These are phyloP conservation scores for Mycena olivaceomarginata DNA, from an alignment of 768 basidiomycete genomes.

Conservation along the genomic window DNA sequence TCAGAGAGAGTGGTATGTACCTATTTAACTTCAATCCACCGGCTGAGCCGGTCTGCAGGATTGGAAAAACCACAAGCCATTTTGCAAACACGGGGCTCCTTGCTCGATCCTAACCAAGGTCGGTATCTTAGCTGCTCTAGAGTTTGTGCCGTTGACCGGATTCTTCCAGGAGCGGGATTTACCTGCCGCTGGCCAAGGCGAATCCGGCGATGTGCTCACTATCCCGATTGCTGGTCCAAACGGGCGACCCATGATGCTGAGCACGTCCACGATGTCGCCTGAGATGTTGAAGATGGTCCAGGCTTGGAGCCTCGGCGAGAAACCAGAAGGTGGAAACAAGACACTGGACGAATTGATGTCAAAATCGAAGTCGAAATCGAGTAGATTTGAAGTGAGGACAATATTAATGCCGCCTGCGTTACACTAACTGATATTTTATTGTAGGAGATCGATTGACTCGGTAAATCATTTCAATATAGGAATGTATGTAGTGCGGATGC, in stretches of 20 bases:
- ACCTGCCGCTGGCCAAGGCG: slow-evolving; percentile 28
- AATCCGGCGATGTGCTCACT: slow-evolving; percentile 43
- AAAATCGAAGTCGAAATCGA: not conserved
- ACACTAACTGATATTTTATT: not conserved
- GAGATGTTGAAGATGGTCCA: slow-evolving; percentile 49
- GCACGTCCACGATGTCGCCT: slow-evolving; percentile 53
- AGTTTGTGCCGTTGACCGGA: not conserved
- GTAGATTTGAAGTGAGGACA: slow-evolving; percentile 7
- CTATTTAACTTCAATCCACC: not conserved
- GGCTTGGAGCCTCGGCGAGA: slow-evolving; percentile 5
- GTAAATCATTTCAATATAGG: too few species aligned
- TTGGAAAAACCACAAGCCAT: slow-evolving; percentile 61
- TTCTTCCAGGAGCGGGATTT: slow-evolving; percentile 30
- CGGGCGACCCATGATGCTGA: slow-evolving; percentile 47
- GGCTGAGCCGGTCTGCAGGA: slow-evolving; percentile 38
- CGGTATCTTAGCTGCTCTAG: not conserved
- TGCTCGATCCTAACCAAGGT: slow-evolving; percentile 53
- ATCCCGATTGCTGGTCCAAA: slow-evolving; percentile 48
- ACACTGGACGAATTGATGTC: slow-evolving; percentile 13
- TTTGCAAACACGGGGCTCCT: slow-evolving; percentile 54
- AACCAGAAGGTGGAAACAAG: slow-evolving; percentile 12
- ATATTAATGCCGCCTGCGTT: not conserved
- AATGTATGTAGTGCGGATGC: too few species aligned
- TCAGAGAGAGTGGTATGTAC: slow-evolving; percentile 22
- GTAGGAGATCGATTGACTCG: not conserved